A percentile compares a stretch with the other conserved stretches of the same genome.
These are phyloP conservation scores for Monilinia aucupariae DNA, from an alignment of 2,329 filamentous ascomycete species.

Conservation along the genomic window DNA sequence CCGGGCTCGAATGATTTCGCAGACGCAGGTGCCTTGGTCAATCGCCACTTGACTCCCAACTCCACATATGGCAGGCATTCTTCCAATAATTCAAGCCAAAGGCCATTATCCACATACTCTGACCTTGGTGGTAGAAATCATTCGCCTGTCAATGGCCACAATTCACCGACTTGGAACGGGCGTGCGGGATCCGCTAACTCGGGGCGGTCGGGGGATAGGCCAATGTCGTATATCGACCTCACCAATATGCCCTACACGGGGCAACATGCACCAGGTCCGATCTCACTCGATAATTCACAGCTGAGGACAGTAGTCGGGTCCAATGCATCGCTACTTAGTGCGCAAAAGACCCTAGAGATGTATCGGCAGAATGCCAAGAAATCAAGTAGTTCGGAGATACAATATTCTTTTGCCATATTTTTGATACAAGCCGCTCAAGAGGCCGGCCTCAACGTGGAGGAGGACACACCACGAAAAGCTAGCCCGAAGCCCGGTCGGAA, in stretches of 20 bases:
- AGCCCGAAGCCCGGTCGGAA: slow-evolving; percentile 45
- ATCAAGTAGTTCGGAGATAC: slow-evolving; percentile 80
- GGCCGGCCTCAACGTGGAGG: slow-evolving; percentile 52
- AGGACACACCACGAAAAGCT: slow-evolving; percentile 22
- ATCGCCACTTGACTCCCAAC: slow-evolving; percentile 58
- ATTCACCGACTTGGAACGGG: slow-evolving; percentile 30
- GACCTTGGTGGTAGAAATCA: slow-evolving; percentile 62
- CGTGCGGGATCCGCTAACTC: slow-evolving; percentile 34
- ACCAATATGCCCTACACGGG: slow-evolving; percentile 45
- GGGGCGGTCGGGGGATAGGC: slow-evolving; percentile 31
- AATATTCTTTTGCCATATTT: slow-evolving; percentile 95
- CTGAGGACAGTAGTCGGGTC: slow-evolving; percentile 75
- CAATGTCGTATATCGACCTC: slow-evolving; percentile 43
- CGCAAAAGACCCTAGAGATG: slow-evolving; percentile 94
- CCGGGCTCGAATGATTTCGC: slow-evolving; percentile 29
- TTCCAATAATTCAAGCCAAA: slow-evolving; percentile 50
- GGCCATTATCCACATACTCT: slow-evolving; percentile 74
- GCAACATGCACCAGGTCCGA: slow-evolving; percentile 31
- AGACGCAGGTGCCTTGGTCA: slow-evolving; percentile 47
- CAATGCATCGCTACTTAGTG: slow-evolving; percentile 85
- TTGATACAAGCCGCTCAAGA: slow-evolving; percentile 86
- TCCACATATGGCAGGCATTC: slow-evolving; percentile 43
- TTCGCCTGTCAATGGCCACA: slow-evolving; percentile 42
- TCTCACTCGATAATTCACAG: slow-evolving; percentile 68
- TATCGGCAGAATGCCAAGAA: slow-evolving; percentile 97